phyloP scores from a whole-genome alignment of 2,329 filamentous ascomycete species.

The Pseudopyricularia cyperi region DNA sequence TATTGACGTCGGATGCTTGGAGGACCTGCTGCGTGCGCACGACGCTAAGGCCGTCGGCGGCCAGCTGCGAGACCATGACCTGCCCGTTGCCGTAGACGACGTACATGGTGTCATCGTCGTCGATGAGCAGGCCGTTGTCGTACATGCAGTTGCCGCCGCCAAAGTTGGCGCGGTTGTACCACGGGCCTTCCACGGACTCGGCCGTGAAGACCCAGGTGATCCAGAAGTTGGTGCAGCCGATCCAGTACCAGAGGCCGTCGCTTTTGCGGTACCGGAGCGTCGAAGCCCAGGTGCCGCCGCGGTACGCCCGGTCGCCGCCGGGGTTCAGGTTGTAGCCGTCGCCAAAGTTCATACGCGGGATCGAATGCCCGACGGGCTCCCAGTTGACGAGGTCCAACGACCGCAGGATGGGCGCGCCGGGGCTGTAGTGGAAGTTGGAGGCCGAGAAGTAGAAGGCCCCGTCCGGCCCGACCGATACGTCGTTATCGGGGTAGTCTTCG shows the following conservation, averaged over 20 bases:
- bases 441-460: constrained; percentile 30
- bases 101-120: constrained; percentile 44
- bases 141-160: constrained; percentile 32
- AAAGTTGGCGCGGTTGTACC: constrained; percentile 3
- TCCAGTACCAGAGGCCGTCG: constrained; percentile 39
- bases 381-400: constrained; percentile 36
- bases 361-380: constrained; percentile 21
- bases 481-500: too few species aligned
- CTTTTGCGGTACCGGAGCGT: constrained; percentile 29
- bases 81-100: constrained; percentile 37
- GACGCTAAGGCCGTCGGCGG: constrained; percentile 29
- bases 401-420: constrained; percentile 33
- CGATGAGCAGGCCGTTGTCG: constrained; percentile 41
- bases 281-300: background rate
- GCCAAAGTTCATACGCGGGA: constrained; percentile 14
- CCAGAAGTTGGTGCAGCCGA: too few species aligned
- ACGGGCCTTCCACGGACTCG: constrained; percentile 16
- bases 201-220: constrained; percentile 42
- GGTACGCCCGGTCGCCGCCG: background rate
- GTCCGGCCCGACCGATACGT: too few species aligned
- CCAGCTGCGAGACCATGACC: constrained; percentile 36
- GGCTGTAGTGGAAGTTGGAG: constrained; percentile 34
- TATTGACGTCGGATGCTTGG: too few species aligned
- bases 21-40: constrained; percentile 24
- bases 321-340: constrained; percentile 1